Evolutionary conservation across 1,284 basidiomycete genomes (phyloP).

Genomic region (Neonothopanus nambi): DNA sequence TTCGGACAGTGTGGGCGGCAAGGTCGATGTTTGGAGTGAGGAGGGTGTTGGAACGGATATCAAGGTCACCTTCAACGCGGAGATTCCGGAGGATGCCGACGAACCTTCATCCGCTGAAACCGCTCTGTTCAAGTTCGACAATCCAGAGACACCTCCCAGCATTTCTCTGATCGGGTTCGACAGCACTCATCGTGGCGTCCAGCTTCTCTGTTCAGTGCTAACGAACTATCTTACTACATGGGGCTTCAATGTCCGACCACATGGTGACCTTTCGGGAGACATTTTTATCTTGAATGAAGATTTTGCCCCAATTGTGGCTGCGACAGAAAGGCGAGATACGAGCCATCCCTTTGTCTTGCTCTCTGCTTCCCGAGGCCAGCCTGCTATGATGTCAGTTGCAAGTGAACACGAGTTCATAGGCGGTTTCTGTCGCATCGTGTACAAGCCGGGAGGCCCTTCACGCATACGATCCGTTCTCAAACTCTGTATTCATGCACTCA

Average conservation of each 20-base stretch:
- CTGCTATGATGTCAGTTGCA: constrained; percentile 60
- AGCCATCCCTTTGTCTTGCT: constrained; percentile 73
- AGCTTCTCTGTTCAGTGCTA: constrained; percentile 67
- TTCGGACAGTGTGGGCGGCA: constrained; percentile 85
- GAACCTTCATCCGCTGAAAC: constrained; percentile 36
- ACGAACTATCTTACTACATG: constrained; percentile 68
- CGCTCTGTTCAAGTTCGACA: constrained; percentile 50
- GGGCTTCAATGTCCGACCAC: constrained; percentile 61
- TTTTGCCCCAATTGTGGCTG: constrained; percentile 53
- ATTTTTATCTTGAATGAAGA: constrained; percentile 88
- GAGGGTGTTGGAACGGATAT: constrained; percentile 94
- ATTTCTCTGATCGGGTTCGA: constrained; percentile 80
- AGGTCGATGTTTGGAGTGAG: constrained; percentile 85
- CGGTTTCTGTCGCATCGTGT: constrained; percentile 83
- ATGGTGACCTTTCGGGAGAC: constrained; percentile 53
- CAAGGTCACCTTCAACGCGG: constrained; percentile 83
- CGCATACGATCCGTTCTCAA: constrained; percentile 71
- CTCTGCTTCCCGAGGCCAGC: constrained; percentile 69
- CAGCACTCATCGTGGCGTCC: constrained; percentile 63
- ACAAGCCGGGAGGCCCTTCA: constrained; percentile 88
- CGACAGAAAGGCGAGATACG: constrained; percentile 59
- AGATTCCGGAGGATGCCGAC: constrained; percentile 50
- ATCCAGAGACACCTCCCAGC: constrained; percentile 46
- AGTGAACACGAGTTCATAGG: constrained; percentile 79
- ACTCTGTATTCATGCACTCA: constrained; percentile 68